Conservation (phyloP, 2,329 filamentous ascomycete species). For the Microdochium bolleyi region DNA sequence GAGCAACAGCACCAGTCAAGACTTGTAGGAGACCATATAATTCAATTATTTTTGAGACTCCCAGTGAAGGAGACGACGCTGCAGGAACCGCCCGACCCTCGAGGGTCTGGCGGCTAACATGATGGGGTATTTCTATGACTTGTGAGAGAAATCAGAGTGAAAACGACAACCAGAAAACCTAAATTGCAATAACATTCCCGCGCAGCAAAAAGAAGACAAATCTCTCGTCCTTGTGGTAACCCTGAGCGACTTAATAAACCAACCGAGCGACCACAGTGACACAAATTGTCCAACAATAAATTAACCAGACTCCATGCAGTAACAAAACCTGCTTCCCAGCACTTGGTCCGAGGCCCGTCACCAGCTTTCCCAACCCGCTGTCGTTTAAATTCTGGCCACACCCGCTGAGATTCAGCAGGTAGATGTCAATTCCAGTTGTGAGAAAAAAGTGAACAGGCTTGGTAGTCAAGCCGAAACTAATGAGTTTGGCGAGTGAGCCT, state of each 20-base stretch:
- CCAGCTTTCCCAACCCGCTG: neutral
- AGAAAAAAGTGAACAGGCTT: neutral
- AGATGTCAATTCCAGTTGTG: neutral
- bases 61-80: neutral
- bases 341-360: slow-evolving; percentile 1
- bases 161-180: neutral
- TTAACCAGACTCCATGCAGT: neutral
- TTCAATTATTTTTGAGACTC: neutral
- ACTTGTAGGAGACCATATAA: too few relatives aligned
- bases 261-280: too few relatives aligned
- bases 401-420: neutral
- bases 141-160: neutral
- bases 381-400: neutral
- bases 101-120: neutral
- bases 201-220: too few relatives aligned
- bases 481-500: neutral
- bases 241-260: too few relatives aligned
- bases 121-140: neutral
- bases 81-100: too few relatives aligned
- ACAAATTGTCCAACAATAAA: neutral
- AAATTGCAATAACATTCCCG: too few relatives aligned
- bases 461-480: neutral
- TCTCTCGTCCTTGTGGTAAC: too few relatives aligned
- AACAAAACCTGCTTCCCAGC: slow-evolving; percentile 1
- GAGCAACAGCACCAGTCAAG: too few relatives aligned